Evolutionary conservation across 768 basidiomycete species (phyloP), one percentile per base, ranked within the genome.

Genomic region (Auricularia cornea): DNA sequence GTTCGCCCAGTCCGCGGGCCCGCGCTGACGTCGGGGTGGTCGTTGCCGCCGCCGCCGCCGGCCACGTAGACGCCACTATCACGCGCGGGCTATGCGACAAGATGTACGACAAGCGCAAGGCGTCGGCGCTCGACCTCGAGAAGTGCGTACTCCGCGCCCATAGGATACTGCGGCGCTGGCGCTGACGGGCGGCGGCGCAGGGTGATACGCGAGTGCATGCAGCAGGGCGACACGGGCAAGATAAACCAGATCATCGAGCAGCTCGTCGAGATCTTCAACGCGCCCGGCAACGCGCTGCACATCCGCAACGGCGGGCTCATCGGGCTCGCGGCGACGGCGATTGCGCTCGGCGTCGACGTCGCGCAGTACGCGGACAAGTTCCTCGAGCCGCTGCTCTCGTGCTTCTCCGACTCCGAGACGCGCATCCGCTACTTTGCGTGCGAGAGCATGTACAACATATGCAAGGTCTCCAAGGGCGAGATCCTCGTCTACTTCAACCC

Each of bases 371-470:
- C 98, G 85, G 91, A 92, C 64, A 89, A 88, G 69, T 97, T 99
- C 71, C 83, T 97, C 38, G 87, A 89, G 51, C 89, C 92, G 2
- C 82, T 99, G 33, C 83, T 98, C 30, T 83, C 84, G 61, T 97
- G 96, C 75, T 97, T 99, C 74, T 85, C 88, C 65, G 97, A 99
- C 73, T 82, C 89, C 2, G 96, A 98, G 79, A 94, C 92, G 76
- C 83, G 94, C 71, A 93, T 98, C 65, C 85, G 94, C 52, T 99
- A 98, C 77, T 98, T 97, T 78, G 96, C 96, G 4, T 95, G 94
- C 29, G 97, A 99, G 73, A 96, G 94, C 71, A 77, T 99, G 66
- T 99, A 99, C 78, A 99, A 99, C 76, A 95, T 99, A 66, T 92
- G 91, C 30, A 93, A 95, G 75, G 95, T 97, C 18, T 96, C 94